Percentiles rank a stretch among this genome's conserved stretches.
Evolutionary conservation across 2,329 filamentous ascomycete genomes (phyloP).

Genomic region (Tolypocladium tropicale): DNA sequence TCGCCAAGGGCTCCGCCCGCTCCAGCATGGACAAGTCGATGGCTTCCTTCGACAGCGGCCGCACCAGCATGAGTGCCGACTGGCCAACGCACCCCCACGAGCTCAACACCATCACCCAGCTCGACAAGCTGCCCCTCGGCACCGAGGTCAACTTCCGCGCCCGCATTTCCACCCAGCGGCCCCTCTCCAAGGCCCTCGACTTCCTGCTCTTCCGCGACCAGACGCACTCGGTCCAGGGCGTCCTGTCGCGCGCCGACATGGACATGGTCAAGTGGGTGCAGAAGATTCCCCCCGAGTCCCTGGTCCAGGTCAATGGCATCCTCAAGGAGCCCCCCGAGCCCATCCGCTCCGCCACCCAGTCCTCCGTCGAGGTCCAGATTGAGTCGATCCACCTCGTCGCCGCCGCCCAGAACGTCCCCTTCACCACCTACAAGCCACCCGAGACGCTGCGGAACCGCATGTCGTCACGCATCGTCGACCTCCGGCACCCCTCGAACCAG

Average conservation of each 20-base stretch:
- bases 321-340: constrained; percentile 65
- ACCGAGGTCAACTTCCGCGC: constrained; percentile 31
- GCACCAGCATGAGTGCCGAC: constrained; percentile 25
- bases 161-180: constrained; percentile 53
- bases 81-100: constrained; percentile 29
- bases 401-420: constrained; percentile 35
- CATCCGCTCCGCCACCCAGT: constrained; percentile 65
- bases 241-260: constrained; percentile 46
- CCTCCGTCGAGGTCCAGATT: constrained; percentile 67
- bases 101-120: constrained; percentile 26
- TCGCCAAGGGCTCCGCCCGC: constrained; percentile 15
- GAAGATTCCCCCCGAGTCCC: constrained; percentile 66
- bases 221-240: constrained; percentile 73
- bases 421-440: constrained; percentile 51
- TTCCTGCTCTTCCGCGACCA: constrained; percentile 84
- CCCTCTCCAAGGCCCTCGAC: constrained; percentile 71
- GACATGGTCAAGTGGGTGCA: constrained; percentile 84
- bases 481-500: constrained; percentile 79
- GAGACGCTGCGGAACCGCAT: constrained; percentile 60
- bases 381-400: constrained; percentile 41
- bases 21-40: constrained; percentile 17
- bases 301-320: constrained; percentile 66
- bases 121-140: constrained; percentile 24
- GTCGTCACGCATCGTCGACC: constrained; percentile 69
- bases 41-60: constrained; percentile 24